These are phyloP conservation scores for Halenospora varia DNA, from an alignment of 495 filamentous ascomycete species.

Conservation along the genomic window DNA sequence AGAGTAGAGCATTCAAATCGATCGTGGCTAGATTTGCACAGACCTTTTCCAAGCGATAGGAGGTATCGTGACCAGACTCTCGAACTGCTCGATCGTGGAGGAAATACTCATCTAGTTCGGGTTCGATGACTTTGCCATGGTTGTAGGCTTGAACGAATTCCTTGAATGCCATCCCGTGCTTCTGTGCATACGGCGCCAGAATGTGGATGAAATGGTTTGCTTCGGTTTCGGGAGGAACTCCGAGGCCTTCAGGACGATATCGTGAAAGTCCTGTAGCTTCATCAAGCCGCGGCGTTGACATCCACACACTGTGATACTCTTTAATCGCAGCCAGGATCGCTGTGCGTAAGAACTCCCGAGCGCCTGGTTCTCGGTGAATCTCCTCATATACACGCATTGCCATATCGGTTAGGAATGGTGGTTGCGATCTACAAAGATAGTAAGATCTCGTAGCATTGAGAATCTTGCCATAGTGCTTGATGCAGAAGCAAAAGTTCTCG, in stretches of 20 bases:
- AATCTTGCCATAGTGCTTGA: conserved; percentile 97
- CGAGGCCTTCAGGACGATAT: conserved; percentile 84
- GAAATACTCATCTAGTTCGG: conserved; percentile 90
- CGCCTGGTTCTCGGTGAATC: conserved; percentile 74
- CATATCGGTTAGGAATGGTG: conserved; percentile 97
- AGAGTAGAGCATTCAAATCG: conserved; percentile 88
- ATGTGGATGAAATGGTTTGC: conserved; percentile 83
- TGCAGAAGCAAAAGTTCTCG: conserved; percentile 93
- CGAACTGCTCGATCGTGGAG: conserved; percentile 90
- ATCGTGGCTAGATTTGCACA: conserved; percentile 89
- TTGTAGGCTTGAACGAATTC: conserved; percentile 90
- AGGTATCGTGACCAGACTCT: conserved; percentile 96
- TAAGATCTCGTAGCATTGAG: conserved; percentile 95
- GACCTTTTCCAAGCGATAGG: conserved; percentile 83
- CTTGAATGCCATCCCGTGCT: conserved; percentile 72
- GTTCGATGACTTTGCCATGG: conserved; percentile 67
- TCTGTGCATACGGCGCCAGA: conserved; percentile 79
- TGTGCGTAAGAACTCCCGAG: conserved; percentile 70
- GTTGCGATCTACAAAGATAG: conserved; percentile 89
- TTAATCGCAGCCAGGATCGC: conserved; percentile 91
- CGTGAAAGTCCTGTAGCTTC: conserved; percentile 76
- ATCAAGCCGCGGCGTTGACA: conserved; percentile 72
- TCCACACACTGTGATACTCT: conserved; percentile 94
- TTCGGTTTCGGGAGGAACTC: conserved; percentile 93
- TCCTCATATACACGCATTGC: conserved; percentile 83